Evolutionary conservation across 495 filamentous ascomycete species (phyloP).

Genomic region (Parmelia sp.): DNA sequence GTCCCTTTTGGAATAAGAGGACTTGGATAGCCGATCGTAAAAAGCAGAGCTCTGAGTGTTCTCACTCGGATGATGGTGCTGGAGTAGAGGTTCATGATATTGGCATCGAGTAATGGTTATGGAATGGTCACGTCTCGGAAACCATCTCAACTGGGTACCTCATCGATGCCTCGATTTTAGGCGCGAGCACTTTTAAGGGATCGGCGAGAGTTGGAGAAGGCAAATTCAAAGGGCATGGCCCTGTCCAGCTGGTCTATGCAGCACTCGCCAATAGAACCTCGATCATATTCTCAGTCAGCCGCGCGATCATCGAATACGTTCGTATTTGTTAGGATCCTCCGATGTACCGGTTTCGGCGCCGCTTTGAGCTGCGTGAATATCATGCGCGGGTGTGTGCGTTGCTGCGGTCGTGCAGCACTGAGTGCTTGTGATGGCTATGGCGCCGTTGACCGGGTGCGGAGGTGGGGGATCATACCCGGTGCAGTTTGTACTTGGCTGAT

Average conservation of each 20-base stretch:
- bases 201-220: too few species aligned
- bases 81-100: too few species aligned
- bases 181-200: too few species aligned
- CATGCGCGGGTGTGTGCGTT: conserved; percentile 32
- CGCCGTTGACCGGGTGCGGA: conserved; percentile 42
- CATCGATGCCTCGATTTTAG: too few species aligned
- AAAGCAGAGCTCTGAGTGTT: too few species aligned
- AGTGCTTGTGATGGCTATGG: conserved; percentile 44
- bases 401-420: conserved; percentile 43
- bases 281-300: conserved; percentile 29
- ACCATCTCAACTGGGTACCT: too few species aligned
- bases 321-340: conserved; percentile 43
- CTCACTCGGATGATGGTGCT: too few species aligned
- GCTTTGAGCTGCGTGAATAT: conserved; percentile 35
- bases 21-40: too few species aligned
- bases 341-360: conserved; percentile 40
- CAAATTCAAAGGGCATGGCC: not conserved
- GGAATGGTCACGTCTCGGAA: too few species aligned
- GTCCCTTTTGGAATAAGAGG: too few species aligned
- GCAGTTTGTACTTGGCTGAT: conserved; percentile 27
- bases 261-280: not conserved
- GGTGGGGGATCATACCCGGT: conserved; percentile 48
- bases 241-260: not conserved
- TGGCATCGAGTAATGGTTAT: too few species aligned
- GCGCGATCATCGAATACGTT: conserved; percentile 42